Conservation (phyloP, 1,139 yeast species). For the Spencermartinsiella ligniputridi region DNA sequence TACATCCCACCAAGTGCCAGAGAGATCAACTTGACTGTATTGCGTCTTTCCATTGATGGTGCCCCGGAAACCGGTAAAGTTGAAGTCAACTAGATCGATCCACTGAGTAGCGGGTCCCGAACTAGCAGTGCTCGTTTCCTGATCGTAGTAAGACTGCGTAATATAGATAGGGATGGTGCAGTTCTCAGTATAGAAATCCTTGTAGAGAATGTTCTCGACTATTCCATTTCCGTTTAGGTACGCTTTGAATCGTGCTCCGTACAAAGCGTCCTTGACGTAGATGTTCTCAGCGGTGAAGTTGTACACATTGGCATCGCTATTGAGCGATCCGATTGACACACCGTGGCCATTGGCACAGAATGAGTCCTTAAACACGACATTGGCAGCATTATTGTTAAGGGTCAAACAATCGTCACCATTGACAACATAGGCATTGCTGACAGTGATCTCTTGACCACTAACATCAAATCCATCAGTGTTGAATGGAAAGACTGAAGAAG, state of each 20-base stretch:
- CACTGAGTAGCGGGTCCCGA: not conserved
- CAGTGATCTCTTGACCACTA: not conserved
- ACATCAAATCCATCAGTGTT: conserved; percentile 1
- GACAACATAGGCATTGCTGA: not conserved
- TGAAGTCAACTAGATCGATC: not conserved
- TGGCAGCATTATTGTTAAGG: not conserved
- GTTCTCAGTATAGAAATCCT: not conserved
- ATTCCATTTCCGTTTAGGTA: not conserved
- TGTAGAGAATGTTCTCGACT: not conserved
- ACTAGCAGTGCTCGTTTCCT: not conserved
- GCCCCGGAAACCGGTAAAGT: not conserved
- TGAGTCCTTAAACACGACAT: not conserved
- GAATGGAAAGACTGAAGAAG: not conserved
- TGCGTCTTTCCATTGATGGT: not conserved
- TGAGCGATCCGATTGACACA: not conserved
- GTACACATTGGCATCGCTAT: not conserved
- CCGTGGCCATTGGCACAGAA: conserved; percentile 1
- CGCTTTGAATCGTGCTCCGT: not conserved
- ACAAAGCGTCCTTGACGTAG: not conserved
- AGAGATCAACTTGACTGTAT: not conserved
- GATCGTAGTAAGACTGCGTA: not conserved
- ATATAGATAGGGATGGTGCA: not conserved
- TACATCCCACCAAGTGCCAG: conserved; percentile 1
- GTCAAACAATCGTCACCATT: not conserved
- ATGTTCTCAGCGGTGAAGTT: conserved; percentile 1